Evolutionary conservation across 1,284 basidiomycete genomes (phyloP), one percentile per base, ranked within the genome.

Genomic region (Serendipita sp.): DNA sequence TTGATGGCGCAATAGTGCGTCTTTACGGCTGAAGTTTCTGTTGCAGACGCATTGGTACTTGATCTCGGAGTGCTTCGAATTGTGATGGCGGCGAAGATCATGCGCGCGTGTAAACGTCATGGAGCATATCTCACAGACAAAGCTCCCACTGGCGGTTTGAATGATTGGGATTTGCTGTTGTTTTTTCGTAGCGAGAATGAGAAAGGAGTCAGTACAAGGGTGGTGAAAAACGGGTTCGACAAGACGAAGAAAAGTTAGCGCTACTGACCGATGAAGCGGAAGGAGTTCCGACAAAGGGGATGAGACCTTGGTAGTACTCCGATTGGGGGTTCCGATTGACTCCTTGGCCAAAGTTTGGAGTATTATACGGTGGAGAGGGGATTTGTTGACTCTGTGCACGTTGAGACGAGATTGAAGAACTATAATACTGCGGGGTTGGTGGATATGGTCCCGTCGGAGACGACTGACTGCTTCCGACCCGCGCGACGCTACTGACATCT

Each of bases 11-110:
- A 88, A 89, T 69, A 89, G 72, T 29, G 87, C 87, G 69, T 89
- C 87, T 73, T 88, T 88, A 67, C 87, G 80, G 60, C 87, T 89
- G 70, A 89, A 89, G 1, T 86, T 88, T 76, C 88, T 89, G 61
- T 85, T 85, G 66, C 87, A 89, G 44, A 84, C 84, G 12, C 87
- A 87, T 67, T 87, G 87, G 72, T 87, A 89, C 35, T 82, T 72
- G 73, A 83, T 89, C 87, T 63, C 38, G 64, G 63, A 38, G 61
- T 63, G 38, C 64, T 65, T 47, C 26, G 61, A 44, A 55, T 44
- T 60, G 67, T 84, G 78, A 73, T 89, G 87, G 45, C 87, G 80
- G 71, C 89, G 89, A 69, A 89, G 72, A 71, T 89, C 87, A 71
- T 89, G 87, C 70, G 87, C 85, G 61, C 87, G 80, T 70, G 87